Conservation (phyloP, 164 flowering plant genomes). For the Amborella trichopoda region DNA sequence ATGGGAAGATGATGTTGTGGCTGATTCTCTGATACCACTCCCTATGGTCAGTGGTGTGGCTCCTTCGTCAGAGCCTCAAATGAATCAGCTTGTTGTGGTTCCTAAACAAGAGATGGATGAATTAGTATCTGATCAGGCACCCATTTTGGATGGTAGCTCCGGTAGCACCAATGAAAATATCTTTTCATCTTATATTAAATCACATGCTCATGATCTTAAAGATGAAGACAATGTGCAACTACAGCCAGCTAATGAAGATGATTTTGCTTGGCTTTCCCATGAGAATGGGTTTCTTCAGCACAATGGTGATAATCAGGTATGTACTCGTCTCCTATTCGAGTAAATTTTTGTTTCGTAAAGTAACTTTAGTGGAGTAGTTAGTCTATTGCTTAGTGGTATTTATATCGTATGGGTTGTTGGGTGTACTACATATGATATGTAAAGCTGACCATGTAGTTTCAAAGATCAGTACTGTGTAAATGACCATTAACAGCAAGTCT, state of each 20-base stretch:
- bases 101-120: constrained; percentile 19
- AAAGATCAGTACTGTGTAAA: too few relatives aligned
- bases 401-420: too few relatives aligned
- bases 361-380: too few relatives aligned
- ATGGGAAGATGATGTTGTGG: constrained; percentile 23
- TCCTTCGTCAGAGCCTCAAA: background rate
- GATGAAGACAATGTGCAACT: background rate
- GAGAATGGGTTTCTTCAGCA: background rate
- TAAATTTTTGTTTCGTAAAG: too few relatives aligned
- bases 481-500: too few relatives aligned
- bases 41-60: background rate
- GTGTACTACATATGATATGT: too few relatives aligned
- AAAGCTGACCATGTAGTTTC: too few relatives aligned
- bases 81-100: constrained; percentile 3
- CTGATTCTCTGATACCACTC: background rate
- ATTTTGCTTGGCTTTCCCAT: background rate
- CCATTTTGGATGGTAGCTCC: background rate
- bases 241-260: background rate
- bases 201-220: background rate
- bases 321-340: background rate
- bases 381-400: too few relatives aligned
- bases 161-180: background rate
- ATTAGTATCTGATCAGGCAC: background rate
- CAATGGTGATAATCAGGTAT: background rate
- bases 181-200: too few relatives aligned